Base-by-base conservation (phyloP, 192 early-diverging fungal species). In the Powellomyces hirtus region DNA sequence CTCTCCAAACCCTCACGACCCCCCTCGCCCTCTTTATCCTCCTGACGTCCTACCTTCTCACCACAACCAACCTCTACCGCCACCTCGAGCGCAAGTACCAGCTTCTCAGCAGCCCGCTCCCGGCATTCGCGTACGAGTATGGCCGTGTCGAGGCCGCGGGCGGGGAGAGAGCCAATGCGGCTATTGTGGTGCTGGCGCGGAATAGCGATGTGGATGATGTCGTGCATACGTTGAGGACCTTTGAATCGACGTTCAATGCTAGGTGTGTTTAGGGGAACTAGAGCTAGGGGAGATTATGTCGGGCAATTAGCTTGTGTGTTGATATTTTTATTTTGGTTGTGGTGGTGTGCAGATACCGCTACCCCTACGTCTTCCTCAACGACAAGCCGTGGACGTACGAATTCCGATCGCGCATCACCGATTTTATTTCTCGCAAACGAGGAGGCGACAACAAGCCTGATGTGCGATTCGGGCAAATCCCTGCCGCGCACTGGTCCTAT, bases 361-460 rank as follows among this genome's bases (percentile, higher is more conserved):
- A 94, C 62, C 89, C 91, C 0, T 94, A 93, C 65, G 77, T 93
- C 8, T 89, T 94, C 61, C 76, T 94, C 40, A 94, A 92, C 81
- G 80, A 92, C 57, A 79, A 80, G 44, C 84, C 82, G 6, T 92
- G 92, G 64, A 80, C 83, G 20, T 75, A 88, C 30, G 78, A 83
- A 27, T 94, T 94, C 38, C 33, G 37, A 4, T 20, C 16, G n/a
- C 33, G 37, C 16, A 29, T 60, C 36, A 38, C 59, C 35, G 38
- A 20, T 27, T 44, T 22, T 10, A 2, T 56, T 5, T 14, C 29
- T 30, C 16, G 33, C 6, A 56, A 31, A 14, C 53, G 53, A 5
- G 53, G 31, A 22, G 53, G 4, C 26, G 46, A 18, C 40, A 42
- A 18, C 40, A 18, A 42, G 18, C 24, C 31, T 18, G 53, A 37